phyloP scores from a whole-genome alignment of 2,329 filamentous ascomycete genomes.

The Geoglossum cookeanum region DNA sequence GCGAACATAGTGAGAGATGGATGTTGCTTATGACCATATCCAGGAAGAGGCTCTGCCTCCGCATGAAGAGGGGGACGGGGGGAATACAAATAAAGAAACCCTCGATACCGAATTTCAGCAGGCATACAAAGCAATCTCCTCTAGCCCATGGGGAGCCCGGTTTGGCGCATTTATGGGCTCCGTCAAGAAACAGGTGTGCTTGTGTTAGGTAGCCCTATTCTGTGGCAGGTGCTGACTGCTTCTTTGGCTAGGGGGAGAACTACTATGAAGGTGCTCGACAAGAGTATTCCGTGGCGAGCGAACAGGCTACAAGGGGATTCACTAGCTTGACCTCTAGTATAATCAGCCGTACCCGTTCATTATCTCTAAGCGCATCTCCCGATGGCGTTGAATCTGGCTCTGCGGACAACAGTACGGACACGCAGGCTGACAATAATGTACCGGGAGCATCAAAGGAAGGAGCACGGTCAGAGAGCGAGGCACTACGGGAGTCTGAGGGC shows the following conservation, averaged over 20 bases:
- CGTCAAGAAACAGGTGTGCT: conserved; percentile 72
- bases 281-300: conserved; percentile 60
- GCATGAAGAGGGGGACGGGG: conserved; percentile 23
- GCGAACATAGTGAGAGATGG: conserved; percentile 37
- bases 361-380: conserved; percentile 38
- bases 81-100: conserved; percentile 28
- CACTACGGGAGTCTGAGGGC: conserved; percentile 31
- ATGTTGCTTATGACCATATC: conserved; percentile 94
- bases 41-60: conserved; percentile 54
- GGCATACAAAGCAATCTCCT: conserved; percentile 83
- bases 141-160: conserved; percentile 75
- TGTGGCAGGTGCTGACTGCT: neutral
- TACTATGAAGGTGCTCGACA: conserved; percentile 71
- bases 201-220: neutral
- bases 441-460: conserved; percentile 4
- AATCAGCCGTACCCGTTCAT: conserved; percentile 51
- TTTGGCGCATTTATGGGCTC: conserved; percentile 78
- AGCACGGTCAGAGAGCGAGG: conserved; percentile 13
- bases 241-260: conserved; percentile 46
- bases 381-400: neutral
- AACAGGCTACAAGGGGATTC: conserved; percentile 67
- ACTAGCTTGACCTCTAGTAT: conserved; percentile 48
- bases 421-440: conserved; percentile 7
- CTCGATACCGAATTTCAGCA: conserved; percentile 84
- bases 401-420: neutral